Percentiles rank a stretch among this genome's conserved stretches.
Conservation (phyloP, 163 green algal genomes). For the Volvox carteri region DNA sequence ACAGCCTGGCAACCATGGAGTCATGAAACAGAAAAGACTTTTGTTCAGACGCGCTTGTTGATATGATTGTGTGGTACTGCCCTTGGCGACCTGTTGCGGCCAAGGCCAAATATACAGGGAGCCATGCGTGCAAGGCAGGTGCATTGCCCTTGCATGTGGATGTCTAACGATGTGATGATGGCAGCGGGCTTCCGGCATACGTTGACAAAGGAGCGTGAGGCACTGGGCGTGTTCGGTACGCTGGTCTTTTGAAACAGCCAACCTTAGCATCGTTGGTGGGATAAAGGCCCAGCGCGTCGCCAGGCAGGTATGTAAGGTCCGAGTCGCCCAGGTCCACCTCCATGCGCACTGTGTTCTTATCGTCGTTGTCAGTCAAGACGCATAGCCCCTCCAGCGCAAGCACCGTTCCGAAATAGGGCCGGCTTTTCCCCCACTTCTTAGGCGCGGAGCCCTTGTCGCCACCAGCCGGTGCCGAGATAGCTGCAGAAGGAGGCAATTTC, state of each 20-base stretch:
- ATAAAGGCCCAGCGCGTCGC: constrained; percentile 87
- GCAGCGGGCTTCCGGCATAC: too few relatives aligned
- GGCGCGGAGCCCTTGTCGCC: constrained; percentile 6
- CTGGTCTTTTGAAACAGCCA: neutral
- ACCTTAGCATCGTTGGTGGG: constrained; percentile 75
- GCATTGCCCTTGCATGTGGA: too few relatives aligned
- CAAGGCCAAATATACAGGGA: too few relatives aligned
- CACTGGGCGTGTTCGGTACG: too few relatives aligned
- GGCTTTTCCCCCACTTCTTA: constrained; percentile 73
- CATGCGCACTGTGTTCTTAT: constrained; percentile 77
- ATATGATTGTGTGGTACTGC: too few relatives aligned
- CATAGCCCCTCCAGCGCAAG: constrained; percentile 84
- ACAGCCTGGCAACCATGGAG: constrained; percentile 79
- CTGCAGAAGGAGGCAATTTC: neutral
- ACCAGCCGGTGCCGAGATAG: neutral
- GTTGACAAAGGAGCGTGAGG: too few relatives aligned
- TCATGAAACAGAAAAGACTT: too few relatives aligned
- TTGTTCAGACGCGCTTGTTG: too few relatives aligned
- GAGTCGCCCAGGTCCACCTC: constrained; percentile 76
- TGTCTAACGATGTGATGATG: too few relatives aligned
- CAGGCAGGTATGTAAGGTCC: constrained; percentile 80
- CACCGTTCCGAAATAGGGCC: constrained; percentile 79
- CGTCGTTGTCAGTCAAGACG: constrained; percentile 42
- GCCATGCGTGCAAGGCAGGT: too few relatives aligned
- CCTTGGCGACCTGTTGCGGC: too few relatives aligned